These are phyloP conservation scores for Pterocarpus santalinus DNA, from an alignment of 306 rosid genomes.

Conservation along the genomic window DNA sequence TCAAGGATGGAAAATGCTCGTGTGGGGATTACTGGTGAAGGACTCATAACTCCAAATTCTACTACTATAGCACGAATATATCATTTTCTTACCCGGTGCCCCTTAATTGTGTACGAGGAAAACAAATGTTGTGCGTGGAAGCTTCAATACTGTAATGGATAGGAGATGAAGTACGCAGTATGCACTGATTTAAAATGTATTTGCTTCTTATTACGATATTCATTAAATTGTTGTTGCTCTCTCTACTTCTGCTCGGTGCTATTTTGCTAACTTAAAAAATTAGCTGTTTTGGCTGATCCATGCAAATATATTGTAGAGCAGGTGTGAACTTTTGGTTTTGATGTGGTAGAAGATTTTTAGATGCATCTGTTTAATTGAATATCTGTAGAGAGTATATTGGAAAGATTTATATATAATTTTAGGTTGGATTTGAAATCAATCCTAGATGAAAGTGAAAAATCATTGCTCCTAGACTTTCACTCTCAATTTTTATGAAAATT, in stretches of 20 bases:
- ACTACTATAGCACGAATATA: constrained; percentile 14
- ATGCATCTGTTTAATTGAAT: not conserved
- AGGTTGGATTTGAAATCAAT: not conserved
- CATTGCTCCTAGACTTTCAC: too few species aligned
- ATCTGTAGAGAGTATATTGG: not conserved
- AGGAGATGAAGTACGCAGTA: constrained; percentile 45
- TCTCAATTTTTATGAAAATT: too few species aligned
- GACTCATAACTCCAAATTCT: constrained; percentile 23
- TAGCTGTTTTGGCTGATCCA: constrained; percentile 2
- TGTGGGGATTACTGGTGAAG: constrained; percentile 95
- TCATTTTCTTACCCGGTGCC: constrained; percentile 28
- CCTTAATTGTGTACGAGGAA: constrained; percentile 30
- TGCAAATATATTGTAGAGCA: not conserved
- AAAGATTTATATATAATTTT: not conserved
- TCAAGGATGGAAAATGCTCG: constrained; percentile 91
- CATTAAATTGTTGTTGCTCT: constrained; percentile 36
- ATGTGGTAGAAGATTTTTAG: not conserved
- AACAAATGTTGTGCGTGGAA: constrained; percentile 13
- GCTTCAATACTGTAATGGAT: constrained; percentile 40
- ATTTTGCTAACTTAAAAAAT: not conserved
- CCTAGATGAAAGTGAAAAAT: too few species aligned
- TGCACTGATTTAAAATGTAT: constrained; percentile 49
- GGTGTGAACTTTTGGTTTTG: not conserved
- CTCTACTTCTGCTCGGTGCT: constrained; percentile 31
- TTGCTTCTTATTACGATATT: constrained; percentile 45